Evolutionary conservation across 2,329 filamentous ascomycete genomes (phyloP).

Genomic region (Aspergillus sp.): DNA sequence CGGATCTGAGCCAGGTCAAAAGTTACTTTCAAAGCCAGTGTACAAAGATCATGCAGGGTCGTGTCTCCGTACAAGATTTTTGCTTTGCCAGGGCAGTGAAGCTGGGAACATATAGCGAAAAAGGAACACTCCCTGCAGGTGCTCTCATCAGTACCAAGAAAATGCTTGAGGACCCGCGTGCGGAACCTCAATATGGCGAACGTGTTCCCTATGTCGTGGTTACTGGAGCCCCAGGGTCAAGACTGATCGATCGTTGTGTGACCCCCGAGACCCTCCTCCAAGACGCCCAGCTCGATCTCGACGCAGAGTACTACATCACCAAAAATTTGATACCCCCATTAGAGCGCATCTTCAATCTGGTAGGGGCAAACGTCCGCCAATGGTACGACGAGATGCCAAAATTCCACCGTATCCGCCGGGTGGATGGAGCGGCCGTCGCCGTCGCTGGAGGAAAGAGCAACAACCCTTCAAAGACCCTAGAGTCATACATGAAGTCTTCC

Average conservation of each 20-base stretch:
- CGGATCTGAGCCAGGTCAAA: constrained; percentile 88
- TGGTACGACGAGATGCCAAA: constrained; percentile 99
- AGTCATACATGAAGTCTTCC: constrained; percentile 85
- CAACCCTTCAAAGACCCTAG: constrained; percentile 72
- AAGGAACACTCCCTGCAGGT: constrained; percentile 79
- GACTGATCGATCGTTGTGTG: constrained; percentile 87
- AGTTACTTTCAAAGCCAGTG: constrained; percentile 88
- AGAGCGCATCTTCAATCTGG: constrained; percentile 94
- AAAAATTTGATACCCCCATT: constrained; percentile 95
- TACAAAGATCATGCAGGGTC: constrained; percentile 86
- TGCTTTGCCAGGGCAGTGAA: constrained; percentile 93
- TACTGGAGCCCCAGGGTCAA: constrained; percentile 81
- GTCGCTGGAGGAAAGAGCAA: constrained; percentile 32
- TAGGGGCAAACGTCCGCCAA: constrained; percentile 83
- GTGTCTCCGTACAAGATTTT: constrained; percentile 91
- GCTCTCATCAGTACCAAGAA: constrained; percentile 83
- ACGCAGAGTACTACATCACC: constrained; percentile 94
- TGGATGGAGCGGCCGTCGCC: constrained; percentile 49
- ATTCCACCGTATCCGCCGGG: constrained; percentile 72
- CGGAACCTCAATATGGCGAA: constrained; percentile 93
- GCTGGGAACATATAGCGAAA: constrained; percentile 83
- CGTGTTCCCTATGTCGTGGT: constrained; percentile 94
- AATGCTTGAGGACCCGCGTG: constrained; percentile 83
- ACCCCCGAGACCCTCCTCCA: constrained; percentile 80
- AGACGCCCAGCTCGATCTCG: constrained; percentile 77